Evolutionary conservation across 176 grass and related monocot genomes (phyloP), one percentile per base, ranked within the genome.

Genomic region (Aegilops bicornis): DNA sequence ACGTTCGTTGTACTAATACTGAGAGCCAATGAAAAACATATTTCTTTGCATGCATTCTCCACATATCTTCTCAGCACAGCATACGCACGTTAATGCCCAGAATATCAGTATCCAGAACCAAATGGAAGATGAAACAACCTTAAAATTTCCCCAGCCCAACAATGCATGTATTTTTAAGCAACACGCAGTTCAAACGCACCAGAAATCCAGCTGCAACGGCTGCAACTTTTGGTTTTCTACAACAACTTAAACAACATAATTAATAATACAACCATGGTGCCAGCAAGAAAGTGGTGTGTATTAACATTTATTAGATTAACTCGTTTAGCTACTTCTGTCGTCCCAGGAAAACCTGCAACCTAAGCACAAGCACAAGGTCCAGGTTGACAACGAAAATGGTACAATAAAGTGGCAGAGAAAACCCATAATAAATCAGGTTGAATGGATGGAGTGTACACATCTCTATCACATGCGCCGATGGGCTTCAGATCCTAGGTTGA

Each of bases 251-350:
- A 19, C 19, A 59, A 22, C 54, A 59, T 22, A 59, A 20, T 59
- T 22, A 59, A 20, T 59, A 3, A 59, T 59, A 48, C 25, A 75
- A 37, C 11, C 20, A 30, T 1, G 25, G 27, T 31, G 25, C 1
- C 43, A 76, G 25, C 43, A 13, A 40, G 19, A 71, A 76, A 76
- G 50, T 54, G 24, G 31, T 81, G 45, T 6, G 80, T 35, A 69
- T 50, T 48, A 24, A 82, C 30, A 67, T 82, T 84, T 76, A 76
- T 84, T 84, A 13, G 71, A 75, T 76, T 12, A 50, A 84, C 31
- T 74, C 8, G 4, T 48, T 35, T 11, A 47, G 25, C 22, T 25
- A 42, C 62, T 50, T 36, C 20, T 59, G 47, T 35, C 58, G 4
- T 56, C 33, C 75, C 36, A 2, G 19, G 14, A 20, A 75, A 79